phyloP scores from a whole-genome alignment of 2,329 filamentous ascomycete species.

The Elsinoe perseae region DNA sequence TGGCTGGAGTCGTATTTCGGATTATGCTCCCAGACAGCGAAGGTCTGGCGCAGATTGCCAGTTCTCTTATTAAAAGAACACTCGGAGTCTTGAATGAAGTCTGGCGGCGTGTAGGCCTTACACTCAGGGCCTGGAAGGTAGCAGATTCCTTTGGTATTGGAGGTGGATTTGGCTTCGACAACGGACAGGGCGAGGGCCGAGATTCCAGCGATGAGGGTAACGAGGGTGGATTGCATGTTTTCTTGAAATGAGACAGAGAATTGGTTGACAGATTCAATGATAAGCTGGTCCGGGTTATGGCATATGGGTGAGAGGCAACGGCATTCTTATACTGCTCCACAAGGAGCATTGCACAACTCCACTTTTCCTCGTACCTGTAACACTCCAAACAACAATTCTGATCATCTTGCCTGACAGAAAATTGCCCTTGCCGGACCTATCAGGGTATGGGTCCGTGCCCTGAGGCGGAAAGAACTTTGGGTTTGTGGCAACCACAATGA shows the following conservation, averaged over 20 bases:
- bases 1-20: slow-evolving; percentile 39
- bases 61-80: slow-evolving; percentile 37
- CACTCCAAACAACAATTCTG: too few species aligned
- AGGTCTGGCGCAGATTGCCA: slow-evolving; percentile 30
- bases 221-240: slow-evolving; percentile 5
- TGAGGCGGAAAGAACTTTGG: too few species aligned
- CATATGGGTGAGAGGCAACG: too few species aligned
- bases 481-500: too few species aligned
- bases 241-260: not conserved
- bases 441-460: too few species aligned
- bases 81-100: slow-evolving; percentile 37
- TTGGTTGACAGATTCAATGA: not conserved
- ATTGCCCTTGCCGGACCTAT: too few species aligned
- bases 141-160: slow-evolving; percentile 32
- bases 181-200: slow-evolving; percentile 28
- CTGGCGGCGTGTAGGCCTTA: slow-evolving; percentile 28
- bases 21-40: slow-evolving; percentile 38
- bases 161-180: slow-evolving; percentile 21
- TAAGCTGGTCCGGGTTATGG: not conserved
- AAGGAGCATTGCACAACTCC: too few species aligned
- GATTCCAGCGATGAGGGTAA: slow-evolving; percentile 22
- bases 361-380: too few species aligned
- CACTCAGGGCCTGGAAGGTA: slow-evolving; percentile 25
- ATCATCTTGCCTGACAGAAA: too few species aligned
- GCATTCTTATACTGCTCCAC: too few species aligned